Conservation (phyloP, 2,329 filamentous ascomycete genomes). For the Claviceps cyperi region DNA sequence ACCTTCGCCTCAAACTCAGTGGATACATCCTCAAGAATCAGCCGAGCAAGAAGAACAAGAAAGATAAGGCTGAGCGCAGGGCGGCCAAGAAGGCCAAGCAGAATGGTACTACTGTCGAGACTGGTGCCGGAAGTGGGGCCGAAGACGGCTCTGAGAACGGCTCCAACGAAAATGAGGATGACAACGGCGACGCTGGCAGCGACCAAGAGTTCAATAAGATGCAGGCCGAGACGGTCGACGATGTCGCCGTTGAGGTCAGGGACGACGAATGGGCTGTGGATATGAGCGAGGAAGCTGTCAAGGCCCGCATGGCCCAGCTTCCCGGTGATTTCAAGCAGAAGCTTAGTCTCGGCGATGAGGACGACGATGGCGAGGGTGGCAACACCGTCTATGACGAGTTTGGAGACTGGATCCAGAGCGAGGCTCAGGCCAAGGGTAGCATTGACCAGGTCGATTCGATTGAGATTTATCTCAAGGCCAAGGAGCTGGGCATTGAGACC, state of each 20-base stretch:
- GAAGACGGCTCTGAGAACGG: constrained; percentile 38
- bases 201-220: constrained; percentile 88
- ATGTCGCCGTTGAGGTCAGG: constrained; percentile 47
- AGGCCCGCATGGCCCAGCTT: constrained; percentile 82
- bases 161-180: constrained; percentile 31
- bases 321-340: constrained; percentile 91
- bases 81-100: constrained; percentile 84
- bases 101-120: constrained; percentile 45
- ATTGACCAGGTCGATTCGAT: constrained; percentile 74
- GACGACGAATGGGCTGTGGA: constrained; percentile 94
- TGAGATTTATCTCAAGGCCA: constrained; percentile 90
- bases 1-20: constrained; percentile 87
- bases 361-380: constrained; percentile 65
- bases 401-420: constrained; percentile 76
- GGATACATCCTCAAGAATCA: constrained; percentile 96
- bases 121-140: constrained; percentile 44
- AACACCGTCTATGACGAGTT: constrained; percentile 77
- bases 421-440: constrained; percentile 57
- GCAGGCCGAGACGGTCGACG: constrained; percentile 39
- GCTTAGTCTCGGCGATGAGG: constrained; percentile 69
- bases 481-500: constrained; percentile 83
- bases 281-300: constrained; percentile 89
- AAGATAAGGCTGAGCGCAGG: constrained; percentile 86
- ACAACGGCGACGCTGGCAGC: constrained; percentile 55
- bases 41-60: constrained; percentile 76